A percentile compares a stretch with the other conserved stretches of the same genome.
Conservation (phyloP, 2,329 filamentous ascomycete species). For the Colletotrichum tropicicola region DNA sequence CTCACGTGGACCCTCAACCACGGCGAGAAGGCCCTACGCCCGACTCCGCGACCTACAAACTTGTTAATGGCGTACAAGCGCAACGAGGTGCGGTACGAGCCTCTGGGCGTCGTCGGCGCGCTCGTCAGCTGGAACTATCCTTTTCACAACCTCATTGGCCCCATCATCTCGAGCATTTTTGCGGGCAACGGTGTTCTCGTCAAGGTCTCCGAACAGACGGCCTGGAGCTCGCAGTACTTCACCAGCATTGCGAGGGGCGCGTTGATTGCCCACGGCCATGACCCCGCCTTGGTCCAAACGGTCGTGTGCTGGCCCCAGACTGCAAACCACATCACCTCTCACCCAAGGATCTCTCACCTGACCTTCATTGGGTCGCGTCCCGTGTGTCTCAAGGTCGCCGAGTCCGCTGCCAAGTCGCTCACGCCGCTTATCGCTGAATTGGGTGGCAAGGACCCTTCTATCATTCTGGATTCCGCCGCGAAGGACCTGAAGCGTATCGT, state of each 20-base stretch:
- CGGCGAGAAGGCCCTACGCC: constrained; percentile 81
- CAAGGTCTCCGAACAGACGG: constrained; percentile 95
- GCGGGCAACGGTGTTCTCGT: constrained; percentile 91
- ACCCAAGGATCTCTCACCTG: constrained; percentile 84
- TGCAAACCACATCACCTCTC: constrained; percentile 84
- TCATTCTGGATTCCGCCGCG: constrained; percentile 82
- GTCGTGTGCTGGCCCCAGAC: constrained; percentile 88
- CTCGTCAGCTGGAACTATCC: constrained; percentile 98
- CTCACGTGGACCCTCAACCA: constrained; percentile 93
- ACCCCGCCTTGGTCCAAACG: constrained; percentile 82
- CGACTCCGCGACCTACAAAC: constrained; percentile 83
- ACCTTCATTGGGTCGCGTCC: constrained; percentile 94
- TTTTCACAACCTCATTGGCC: constrained; percentile 94
- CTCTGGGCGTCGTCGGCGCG: constrained; percentile 89
- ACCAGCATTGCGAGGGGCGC: constrained; percentile 80
- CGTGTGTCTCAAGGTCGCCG: constrained; percentile 88
- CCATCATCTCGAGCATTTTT: constrained; percentile 90
- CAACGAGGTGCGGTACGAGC: constrained; percentile 91
- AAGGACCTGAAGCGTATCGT: constrained; percentile 75
- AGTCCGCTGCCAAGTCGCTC: constrained; percentile 84
- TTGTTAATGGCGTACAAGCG: constrained; percentile 95
- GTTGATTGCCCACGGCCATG: constrained; percentile 83
- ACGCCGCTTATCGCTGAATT: constrained; percentile 91
- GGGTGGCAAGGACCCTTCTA: constrained; percentile 92
- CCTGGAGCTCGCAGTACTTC: constrained; percentile 91